phyloP scores from a whole-genome alignment of 2,329 filamentous ascomycete species.

The Cladorrhinum sp. region DNA sequence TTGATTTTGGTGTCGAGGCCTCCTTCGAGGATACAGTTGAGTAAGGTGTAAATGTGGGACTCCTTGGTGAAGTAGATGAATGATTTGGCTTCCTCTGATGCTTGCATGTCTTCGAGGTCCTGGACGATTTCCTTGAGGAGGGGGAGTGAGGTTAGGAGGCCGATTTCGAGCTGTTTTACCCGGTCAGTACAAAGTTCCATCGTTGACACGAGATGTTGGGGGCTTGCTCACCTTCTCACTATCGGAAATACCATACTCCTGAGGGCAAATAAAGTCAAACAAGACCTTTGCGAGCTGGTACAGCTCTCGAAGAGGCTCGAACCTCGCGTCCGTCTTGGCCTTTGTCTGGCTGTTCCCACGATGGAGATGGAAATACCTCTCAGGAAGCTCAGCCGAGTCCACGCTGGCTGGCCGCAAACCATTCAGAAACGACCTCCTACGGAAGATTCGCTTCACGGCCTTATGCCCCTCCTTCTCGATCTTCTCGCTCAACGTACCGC shows the following conservation, averaged over 20 bases:
- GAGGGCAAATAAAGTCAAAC: conserved; percentile 97
- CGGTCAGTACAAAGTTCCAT: conserved; percentile 18
- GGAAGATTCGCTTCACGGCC: conserved; percentile 52
- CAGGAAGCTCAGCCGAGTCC: conserved; percentile 55
- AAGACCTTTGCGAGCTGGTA: conserved; percentile 92
- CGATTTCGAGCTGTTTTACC: conserved; percentile 72
- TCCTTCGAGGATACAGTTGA: conserved; percentile 97
- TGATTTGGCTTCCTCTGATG: conserved; percentile 86
- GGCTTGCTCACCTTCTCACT: conserved; percentile 65
- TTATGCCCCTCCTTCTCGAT: conserved; percentile 35
- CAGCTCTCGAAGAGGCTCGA: conserved; percentile 86
- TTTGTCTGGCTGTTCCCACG: conserved; percentile 71
- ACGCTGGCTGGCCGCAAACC: conserved; percentile 40
- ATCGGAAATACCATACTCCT: conserved; percentile 95
- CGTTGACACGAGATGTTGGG: background rate
- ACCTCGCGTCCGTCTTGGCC: conserved; percentile 76
- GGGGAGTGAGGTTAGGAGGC: conserved; percentile 86
- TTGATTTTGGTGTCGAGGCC: conserved; percentile 97
- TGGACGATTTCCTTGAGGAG: conserved; percentile 95
- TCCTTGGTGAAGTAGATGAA: conserved; percentile 99
- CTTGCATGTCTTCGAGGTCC: conserved; percentile 95
- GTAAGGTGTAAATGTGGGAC: conserved; percentile 94
- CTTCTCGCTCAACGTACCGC: conserved; percentile 40
- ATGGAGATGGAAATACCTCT: conserved; percentile 87
- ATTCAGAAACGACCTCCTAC: conserved; percentile 59